phyloP scores from a whole-genome alignment of 805 yeast genomes.

The Brettanomyces naardenensis region DNA sequence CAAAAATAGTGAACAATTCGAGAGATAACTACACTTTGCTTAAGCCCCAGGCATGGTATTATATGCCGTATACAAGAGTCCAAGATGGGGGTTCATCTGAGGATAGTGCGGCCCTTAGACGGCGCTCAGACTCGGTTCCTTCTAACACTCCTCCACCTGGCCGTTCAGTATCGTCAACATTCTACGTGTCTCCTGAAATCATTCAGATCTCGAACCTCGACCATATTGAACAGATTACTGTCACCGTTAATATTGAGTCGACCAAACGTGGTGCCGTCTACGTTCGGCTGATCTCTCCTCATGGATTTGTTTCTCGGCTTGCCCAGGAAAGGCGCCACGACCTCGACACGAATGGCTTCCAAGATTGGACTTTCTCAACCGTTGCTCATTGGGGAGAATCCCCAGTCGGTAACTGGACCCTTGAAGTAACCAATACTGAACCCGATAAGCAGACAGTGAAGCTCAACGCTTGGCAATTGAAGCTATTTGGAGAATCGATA shows the following conservation, averaged over 20 bases:
- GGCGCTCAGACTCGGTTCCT: neutral
- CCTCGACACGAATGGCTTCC: constrained; percentile 47
- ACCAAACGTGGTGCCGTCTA: constrained; percentile 61
- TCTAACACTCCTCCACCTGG: neutral
- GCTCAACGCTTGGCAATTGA: constrained; percentile 66
- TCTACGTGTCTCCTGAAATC: constrained; percentile 40
- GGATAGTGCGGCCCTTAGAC: neutral
- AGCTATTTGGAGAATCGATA: constrained; percentile 72
- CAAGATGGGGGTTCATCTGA: neutral
- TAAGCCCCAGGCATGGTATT: constrained; percentile 87
- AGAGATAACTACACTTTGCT: constrained; percentile 62
- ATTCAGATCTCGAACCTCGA: constrained; percentile 53
- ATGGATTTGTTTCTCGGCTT: constrained; percentile 63
- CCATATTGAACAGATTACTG: constrained; percentile 78
- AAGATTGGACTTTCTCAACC: constrained; percentile 86
- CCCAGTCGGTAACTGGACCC: constrained; percentile 76
- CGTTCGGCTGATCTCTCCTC: constrained; percentile 64
- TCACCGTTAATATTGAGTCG: constrained; percentile 64
- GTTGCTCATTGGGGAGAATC: constrained; percentile 97
- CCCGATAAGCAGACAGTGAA: constrained; percentile 27
- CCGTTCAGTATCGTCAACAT: constrained; percentile 8
- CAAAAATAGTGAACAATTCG: constrained; percentile 63
- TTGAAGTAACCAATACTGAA: constrained; percentile 48
- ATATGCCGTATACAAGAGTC: constrained; percentile 29
- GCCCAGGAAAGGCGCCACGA: constrained; percentile 65